Evolutionary conservation across 345 rosid genomes (phyloP).

Genomic region (Eucalyptus shirleyi): DNA sequence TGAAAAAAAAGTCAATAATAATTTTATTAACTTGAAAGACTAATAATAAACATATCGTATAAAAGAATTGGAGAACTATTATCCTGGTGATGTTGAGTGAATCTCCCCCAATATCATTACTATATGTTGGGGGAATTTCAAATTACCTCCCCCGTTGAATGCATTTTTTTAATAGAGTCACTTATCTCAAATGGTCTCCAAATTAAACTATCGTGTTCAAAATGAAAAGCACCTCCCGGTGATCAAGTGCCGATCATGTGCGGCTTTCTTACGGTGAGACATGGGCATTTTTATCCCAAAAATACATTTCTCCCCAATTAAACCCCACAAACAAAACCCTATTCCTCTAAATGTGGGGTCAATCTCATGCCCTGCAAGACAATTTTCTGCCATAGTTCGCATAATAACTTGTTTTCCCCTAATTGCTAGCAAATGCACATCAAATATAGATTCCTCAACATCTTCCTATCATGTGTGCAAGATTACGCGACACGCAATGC

Average conservation of each 20-base stretch:
- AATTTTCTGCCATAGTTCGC: neutral
- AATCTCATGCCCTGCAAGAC: neutral
- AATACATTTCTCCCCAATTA: neutral
- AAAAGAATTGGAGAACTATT: neutral
- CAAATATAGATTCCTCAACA: neutral
- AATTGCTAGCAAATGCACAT: neutral
- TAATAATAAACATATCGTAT: neutral
- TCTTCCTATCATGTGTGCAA: neutral
- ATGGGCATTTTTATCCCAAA: neutral
- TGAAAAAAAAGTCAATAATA: neutral
- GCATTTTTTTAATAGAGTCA: neutral
- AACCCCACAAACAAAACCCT: neutral
- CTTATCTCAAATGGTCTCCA: neutral
- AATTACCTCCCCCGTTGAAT: neutral
- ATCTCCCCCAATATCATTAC: neutral
- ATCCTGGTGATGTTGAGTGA: neutral
- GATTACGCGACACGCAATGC: neutral
- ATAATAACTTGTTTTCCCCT: neutral
- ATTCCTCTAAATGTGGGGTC: neutral
- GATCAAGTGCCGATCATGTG: neutral
- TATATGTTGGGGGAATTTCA: neutral
- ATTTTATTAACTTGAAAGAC: neutral
- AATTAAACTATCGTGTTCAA: neutral
- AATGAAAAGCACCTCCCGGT: neutral
- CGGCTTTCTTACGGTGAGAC: neutral